Evolutionary conservation across 768 basidiomycete species (phyloP).

Genomic region (Kwoniella botswanensis): DNA sequence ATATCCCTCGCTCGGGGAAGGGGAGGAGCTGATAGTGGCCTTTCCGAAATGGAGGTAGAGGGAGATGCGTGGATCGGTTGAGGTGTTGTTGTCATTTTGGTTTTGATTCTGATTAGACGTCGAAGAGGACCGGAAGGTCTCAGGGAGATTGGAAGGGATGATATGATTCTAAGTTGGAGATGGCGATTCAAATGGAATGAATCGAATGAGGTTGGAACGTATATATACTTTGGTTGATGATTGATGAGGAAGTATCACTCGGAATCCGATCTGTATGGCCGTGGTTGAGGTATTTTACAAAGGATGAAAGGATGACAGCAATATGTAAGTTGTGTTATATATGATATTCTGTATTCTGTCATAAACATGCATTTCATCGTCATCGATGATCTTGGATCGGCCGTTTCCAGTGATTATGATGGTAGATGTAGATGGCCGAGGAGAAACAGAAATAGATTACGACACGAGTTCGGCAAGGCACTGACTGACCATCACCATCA

Average conservation of each 20-base stretch:
- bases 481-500: neutral
- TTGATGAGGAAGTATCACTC: neutral
- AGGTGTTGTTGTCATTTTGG: conserved; percentile 26
- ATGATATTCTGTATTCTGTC: neutral
- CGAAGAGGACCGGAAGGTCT: neutral
- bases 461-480: conserved; percentile 1
- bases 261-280: neutral
- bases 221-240: neutral
- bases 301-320: neutral
- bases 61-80: conserved; percentile 7
- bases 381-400: neutral
- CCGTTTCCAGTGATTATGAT: neutral
- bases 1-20: conserved; percentile 41
- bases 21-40: conserved; percentile 34
- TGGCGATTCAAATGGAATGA: neutral
- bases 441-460: neutral
- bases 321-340: neutral
- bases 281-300: neutral
- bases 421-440: neutral
- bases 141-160: neutral
- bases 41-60: conserved; percentile 10
- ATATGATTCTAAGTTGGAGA: neutral
- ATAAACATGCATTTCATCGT: neutral
- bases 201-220: neutral
- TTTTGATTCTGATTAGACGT: neutral